Conservation (phyloP, 2,329 filamentous ascomycete genomes). For the Alternaria sp. region DNA sequence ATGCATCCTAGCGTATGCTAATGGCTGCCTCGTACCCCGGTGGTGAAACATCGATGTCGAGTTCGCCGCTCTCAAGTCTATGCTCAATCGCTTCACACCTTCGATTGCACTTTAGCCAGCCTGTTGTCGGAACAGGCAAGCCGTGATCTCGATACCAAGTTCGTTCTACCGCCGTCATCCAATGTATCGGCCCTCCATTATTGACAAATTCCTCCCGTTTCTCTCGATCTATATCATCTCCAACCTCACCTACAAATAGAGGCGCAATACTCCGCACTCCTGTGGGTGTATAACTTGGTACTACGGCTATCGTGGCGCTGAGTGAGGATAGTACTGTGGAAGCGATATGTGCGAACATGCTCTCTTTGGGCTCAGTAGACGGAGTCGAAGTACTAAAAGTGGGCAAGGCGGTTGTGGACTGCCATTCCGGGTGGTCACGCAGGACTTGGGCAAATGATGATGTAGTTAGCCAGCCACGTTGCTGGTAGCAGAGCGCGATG, state of each 20-base stretch:
- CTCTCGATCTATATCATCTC: not conserved
- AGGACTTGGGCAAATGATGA: not conserved
- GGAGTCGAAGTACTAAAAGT: not conserved
- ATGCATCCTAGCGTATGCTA: not conserved
- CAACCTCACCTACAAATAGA: not conserved
- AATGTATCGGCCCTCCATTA: constrained; percentile 5
- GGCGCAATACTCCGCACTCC: not conserved
- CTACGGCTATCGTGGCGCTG: not conserved
- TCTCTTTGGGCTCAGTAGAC: not conserved
- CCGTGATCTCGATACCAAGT: not conserved
- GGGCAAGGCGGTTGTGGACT: not conserved
- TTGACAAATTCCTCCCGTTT: not conserved
- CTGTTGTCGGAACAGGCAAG: not conserved
- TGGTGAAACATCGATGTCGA: not conserved
- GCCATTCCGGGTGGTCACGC: constrained; percentile 3
- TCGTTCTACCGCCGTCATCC: constrained; percentile 5
- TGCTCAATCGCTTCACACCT: not conserved
- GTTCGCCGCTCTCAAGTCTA: not conserved
- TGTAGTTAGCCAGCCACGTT: constrained; percentile 11
- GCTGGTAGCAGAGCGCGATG: not conserved
- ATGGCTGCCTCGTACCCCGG: not conserved
- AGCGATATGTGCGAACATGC: not conserved
- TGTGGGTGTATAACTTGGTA: not conserved
- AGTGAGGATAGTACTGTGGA: not conserved
- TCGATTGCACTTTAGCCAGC: not conserved